Evolutionary conservation across 805 yeast genomes (phyloP).

Genomic region (Suhomyces pyralidae): DNA sequence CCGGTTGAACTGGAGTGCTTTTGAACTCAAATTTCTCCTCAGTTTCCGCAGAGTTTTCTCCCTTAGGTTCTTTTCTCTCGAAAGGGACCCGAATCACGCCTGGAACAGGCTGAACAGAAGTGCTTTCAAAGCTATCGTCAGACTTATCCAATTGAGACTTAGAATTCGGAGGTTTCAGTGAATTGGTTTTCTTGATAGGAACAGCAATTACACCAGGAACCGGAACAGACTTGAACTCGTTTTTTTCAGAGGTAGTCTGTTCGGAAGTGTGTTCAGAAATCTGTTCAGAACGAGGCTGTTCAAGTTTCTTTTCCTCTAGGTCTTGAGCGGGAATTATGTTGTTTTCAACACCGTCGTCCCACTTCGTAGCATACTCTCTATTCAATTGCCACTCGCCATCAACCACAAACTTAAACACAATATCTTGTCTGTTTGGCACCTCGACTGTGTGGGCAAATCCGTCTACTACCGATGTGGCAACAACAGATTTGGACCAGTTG

Average conservation of each 20-base stretch:
- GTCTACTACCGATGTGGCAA: constrained; percentile 15
- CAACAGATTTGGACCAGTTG: constrained; percentile 29
- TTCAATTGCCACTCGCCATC: constrained; percentile 30
- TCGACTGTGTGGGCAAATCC: constrained; percentile 21
- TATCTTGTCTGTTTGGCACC: constrained; percentile 19
- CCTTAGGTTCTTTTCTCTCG: no score
- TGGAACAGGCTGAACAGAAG: no score
- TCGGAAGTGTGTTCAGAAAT: no score
- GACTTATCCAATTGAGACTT: no score
- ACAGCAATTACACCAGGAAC: neutral
- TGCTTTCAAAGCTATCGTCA: no score
- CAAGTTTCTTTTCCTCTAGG: constrained; percentile 9
- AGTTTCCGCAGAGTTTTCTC: no score
- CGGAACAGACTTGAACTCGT: neutral
- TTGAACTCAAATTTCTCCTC: neutral
- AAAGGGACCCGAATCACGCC: no score
- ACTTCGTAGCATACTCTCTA: constrained; percentile 19
- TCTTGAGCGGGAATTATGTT: constrained; percentile 30
- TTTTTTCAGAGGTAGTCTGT: neutral
- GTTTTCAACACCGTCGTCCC: constrained; percentile 36
- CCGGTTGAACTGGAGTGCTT: neutral
- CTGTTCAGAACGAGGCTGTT: no score
- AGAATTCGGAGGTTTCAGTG: no score
- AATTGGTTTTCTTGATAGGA: neutral
- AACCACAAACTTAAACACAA: constrained; percentile 38